A percentile compares a stretch with the other conserved stretches of the same genome.
phyloP scores from a whole-genome alignment of 129 eudicot species.

The Flaveria ramosissima region DNA sequence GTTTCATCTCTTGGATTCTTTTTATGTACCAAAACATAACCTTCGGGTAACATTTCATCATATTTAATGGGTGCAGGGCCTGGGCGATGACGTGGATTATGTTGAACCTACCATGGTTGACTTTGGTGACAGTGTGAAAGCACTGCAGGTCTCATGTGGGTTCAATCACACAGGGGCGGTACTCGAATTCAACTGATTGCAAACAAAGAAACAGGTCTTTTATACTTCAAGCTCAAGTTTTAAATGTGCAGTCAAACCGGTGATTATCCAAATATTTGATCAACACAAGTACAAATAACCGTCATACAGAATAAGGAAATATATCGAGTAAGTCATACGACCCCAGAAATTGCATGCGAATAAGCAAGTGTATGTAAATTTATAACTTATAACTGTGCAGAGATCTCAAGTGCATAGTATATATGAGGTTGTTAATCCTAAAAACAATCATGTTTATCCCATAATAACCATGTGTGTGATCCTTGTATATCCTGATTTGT shows the following conservation, averaged over 20 bases:
- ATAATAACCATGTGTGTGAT: no score
- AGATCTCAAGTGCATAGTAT: constrained; percentile 24
- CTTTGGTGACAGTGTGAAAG: constrained; percentile 62
- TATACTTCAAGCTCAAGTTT: constrained; percentile 10
- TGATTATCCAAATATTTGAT: constrained; percentile 10
- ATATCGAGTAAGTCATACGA: neutral
- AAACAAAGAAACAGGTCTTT: constrained; percentile 2
- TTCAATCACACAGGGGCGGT: constrained; percentile 94
- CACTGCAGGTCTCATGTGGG: constrained; percentile 83
- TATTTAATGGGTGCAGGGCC: constrained; percentile 55
- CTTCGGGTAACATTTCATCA: constrained; percentile 4
- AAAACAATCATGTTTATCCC: neutral
- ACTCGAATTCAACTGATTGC: constrained; percentile 47
- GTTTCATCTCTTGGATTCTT: neutral
- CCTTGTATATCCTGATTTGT: neutral
- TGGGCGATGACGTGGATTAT: constrained; percentile 79
- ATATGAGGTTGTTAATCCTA: constrained; percentile 25
- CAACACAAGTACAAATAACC: constrained; percentile 20
- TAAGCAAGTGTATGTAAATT: constrained; percentile 23
- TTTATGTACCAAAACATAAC: neutral
- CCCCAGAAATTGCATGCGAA: constrained; percentile 20
- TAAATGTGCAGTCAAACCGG: neutral
- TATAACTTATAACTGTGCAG: constrained; percentile 11
- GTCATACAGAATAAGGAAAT: constrained; percentile 24
- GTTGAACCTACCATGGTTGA: constrained; percentile 60